phyloP scores from a whole-genome alignment of 2,329 filamentous ascomycete species.

The Fusarium sterilihyphosum region DNA sequence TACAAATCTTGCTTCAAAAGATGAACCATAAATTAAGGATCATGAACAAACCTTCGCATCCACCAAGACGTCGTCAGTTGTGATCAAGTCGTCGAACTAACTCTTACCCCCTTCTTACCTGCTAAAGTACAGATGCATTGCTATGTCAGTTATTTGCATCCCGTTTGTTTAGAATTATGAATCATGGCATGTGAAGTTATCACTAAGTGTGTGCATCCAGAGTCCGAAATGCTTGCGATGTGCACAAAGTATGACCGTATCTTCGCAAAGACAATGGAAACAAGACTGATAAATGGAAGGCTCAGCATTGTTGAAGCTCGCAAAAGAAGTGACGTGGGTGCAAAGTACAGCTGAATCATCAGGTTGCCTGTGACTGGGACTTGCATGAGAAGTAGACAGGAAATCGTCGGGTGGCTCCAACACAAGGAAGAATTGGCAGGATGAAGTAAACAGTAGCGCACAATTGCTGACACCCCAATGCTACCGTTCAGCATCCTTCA shows the following conservation, averaged over 20 bases:
- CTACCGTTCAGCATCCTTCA: neutral
- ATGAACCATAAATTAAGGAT: neutral
- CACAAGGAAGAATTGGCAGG: rapidly evolving
- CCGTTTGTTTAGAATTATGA: neutral
- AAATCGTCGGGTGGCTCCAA: rapidly evolving
- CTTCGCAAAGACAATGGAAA: rapidly evolving
- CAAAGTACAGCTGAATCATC: neutral
- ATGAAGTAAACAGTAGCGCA: neutral
- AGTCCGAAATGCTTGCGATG: rapidly evolving
- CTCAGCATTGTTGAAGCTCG: neutral
- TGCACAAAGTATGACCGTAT: neutral
- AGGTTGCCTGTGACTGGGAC: rapidly evolving
- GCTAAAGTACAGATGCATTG: rapidly evolving
- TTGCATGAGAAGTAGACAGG: rapidly evolving
- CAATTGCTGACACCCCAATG: neutral
- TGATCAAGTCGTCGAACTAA: neutral
- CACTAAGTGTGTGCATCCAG: neutral
- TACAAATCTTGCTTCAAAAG: neutral
- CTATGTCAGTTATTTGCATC: neutral
- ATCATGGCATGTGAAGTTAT: neutral
- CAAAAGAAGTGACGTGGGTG: rapidly evolving
- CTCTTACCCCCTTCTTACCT: rapidly evolving
- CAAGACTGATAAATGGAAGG: rapidly evolving
- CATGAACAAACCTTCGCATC: neutral
- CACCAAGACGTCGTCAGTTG: rapidly evolving